Evolutionary conservation across 345 rosid species (phyloP).

Genomic region (Physaria fendleri): DNA sequence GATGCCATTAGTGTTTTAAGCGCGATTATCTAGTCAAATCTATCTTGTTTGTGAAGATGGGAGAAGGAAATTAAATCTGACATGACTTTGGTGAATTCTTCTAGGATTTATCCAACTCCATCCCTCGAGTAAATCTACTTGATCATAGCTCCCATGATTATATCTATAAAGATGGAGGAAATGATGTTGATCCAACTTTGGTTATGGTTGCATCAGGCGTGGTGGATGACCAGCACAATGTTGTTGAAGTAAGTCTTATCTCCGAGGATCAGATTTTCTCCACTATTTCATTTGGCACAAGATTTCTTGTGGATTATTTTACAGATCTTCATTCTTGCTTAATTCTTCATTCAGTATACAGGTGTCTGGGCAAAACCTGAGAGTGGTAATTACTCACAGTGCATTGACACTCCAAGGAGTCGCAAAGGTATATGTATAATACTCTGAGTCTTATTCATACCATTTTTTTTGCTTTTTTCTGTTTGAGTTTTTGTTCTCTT

Average conservation of each 20-base stretch:
- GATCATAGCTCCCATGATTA: slow-evolving; percentile 40
- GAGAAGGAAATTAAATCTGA: background rate
- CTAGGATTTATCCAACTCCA: slow-evolving; percentile 42
- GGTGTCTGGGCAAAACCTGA: slow-evolving; percentile 85
- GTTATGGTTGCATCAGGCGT: slow-evolving; percentile 37
- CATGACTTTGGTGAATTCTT: background rate
- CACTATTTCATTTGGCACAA: background rate
- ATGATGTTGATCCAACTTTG: slow-evolving; percentile 42
- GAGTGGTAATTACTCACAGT: slow-evolving; percentile 72
- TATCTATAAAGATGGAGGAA: slow-evolving; percentile 35
- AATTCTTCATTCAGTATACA: slow-evolving; percentile 45
- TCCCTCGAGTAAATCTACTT: slow-evolving; percentile 22
- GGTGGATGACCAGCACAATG: slow-evolving; percentile 22
- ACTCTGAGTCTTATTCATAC: too few relatives aligned
- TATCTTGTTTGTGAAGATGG: background rate
- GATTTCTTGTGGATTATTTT: background rate
- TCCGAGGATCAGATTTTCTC: background rate
- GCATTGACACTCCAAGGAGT: slow-evolving; percentile 49
- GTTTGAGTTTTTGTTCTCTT: background rate
- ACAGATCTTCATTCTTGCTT: slow-evolving; percentile 3
- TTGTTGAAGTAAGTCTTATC: slow-evolving; percentile 49
- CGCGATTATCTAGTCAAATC: background rate
- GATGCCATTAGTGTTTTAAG: background rate
- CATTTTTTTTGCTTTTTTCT: too few relatives aligned
- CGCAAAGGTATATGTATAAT: slow-evolving; percentile 84